Base-by-base conservation (phyloP, 441 rosid genomes). In the Gossypium trilobum region DNA sequence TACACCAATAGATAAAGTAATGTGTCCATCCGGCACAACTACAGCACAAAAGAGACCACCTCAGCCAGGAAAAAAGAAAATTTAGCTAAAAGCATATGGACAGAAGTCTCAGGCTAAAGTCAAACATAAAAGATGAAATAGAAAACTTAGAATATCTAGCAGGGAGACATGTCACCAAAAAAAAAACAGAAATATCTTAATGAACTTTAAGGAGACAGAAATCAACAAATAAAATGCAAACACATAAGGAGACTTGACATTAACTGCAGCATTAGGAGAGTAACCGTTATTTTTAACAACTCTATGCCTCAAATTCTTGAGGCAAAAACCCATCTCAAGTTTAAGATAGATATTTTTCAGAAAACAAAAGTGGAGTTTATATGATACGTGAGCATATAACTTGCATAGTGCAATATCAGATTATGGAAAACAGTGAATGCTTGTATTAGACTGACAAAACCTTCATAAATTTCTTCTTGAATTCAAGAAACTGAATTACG, bases 1-100 rank as follows among this genome's bases (percentile, higher is more conserved):
- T 95, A 91, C 75, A 92, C 99, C 86, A 92, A 87, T 51, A 91
- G 81, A 82, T 92, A 92, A 64, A 95, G 95, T 74, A 95, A 79
- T 2, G 98, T 71, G 87, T 95, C 98, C 96, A 89, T 91, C 81
- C 98, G 91, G 72, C 76, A 71, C 58, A 92, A 81, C 97, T 92
- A 65, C 73, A 80, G 59, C 36, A 56, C 52, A 64, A 78, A 78
- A 72, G 51, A 46, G 46, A 54, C 14, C 22, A 71, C 22, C 56
- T 71, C 55, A 71, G 67, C 67, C 25, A 14, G 29, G 29, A 33
- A 70, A 13, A 36, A 36, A n/a, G 59, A 11, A 17, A 2, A 29
- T 33, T 56, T 55, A 10, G 20, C 44, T n/a, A 46, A 29, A 42
- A 70, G 48, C 16, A 22, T 16, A 27, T 4, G 13, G 33, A n/a